phyloP scores from a whole-genome alignment of 2,329 filamentous ascomycete species.

The Cladosporium cucumerinum region DNA sequence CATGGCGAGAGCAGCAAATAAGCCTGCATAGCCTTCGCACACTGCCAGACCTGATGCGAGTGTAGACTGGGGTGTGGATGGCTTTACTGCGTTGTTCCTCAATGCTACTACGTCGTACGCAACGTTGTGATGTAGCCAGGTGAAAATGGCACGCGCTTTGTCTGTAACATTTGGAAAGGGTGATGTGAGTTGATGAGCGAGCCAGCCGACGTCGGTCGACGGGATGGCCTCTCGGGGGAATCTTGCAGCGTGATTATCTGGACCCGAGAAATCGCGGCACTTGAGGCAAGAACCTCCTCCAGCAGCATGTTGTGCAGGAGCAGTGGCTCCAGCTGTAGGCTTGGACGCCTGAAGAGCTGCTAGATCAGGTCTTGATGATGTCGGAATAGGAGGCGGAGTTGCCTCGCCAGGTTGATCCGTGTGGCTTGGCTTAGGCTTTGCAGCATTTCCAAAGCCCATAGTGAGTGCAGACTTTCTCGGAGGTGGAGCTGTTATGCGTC shows the following conservation, averaged over 20 bases:
- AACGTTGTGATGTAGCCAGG: slow-evolving; percentile 94
- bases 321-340: slow-evolving; percentile 33
- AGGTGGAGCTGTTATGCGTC: slow-evolving; percentile 23
- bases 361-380: slow-evolving; percentile 56
- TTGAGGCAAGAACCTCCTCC: slow-evolving; percentile 60
- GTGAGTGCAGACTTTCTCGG: slow-evolving; percentile 29
- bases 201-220: slow-evolving; percentile 62
- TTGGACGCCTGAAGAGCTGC: slow-evolving; percentile 54
- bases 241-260: slow-evolving; percentile 73
- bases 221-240: slow-evolving; percentile 73
- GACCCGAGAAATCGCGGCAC: slow-evolving; percentile 83
- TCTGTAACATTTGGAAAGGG: slow-evolving; percentile 86
- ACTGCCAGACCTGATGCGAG: slow-evolving; percentile 78
- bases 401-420: slow-evolving; percentile 20
- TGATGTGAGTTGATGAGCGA: slow-evolving; percentile 73
- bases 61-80: slow-evolving; percentile 67
- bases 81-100: slow-evolving; percentile 65
- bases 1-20: slow-evolving; percentile 74
- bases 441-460: slow-evolving; percentile 27
- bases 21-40: slow-evolving; percentile 83
- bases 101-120: slow-evolving; percentile 78
- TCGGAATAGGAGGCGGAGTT: slow-evolving; percentile 51
- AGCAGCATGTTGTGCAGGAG: slow-evolving; percentile 12
- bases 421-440: slow-evolving; percentile 16
- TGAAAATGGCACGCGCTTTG: slow-evolving; percentile 89